Evolutionary conservation across 2,329 filamentous ascomycete genomes (phyloP), one percentile per base, ranked within the genome.

Genomic region (Pseudofabraea citricarpa): DNA sequence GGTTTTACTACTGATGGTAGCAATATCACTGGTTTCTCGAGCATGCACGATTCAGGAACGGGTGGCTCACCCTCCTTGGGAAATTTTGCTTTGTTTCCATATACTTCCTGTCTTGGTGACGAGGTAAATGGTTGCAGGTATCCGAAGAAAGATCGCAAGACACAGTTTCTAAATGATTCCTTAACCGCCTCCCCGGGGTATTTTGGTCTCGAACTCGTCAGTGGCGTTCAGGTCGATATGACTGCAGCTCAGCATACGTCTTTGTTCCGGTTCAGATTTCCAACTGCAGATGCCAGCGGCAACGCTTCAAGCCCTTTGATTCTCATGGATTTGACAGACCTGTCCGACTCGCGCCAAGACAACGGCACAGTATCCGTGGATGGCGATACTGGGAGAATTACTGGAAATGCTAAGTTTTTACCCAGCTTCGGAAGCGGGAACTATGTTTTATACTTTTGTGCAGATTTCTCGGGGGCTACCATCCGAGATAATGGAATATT

Each of bases 31-130:
- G 56, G 57, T 19, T 60, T 61, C 38, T 58, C 55, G 1, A 46
- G 47, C 27, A 61, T 66, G 43, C 70, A 72, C 50, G 70, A 73
- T 51, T 66, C 62, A 27, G 70, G 70, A 15, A 72, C 69, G 0
- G 69, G 69, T 1, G 69, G 69, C 1, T 52, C 65, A 1, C 78
- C 83, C 0, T 87, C 81, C 2, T 64, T 88, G 6, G 85, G 85
- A 13, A 87, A 87, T 54, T 89, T 89, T 46, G 79, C 85, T 1
- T 67, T 89, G 1, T 88, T 89, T 49, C 73, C 83, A 0, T 83
- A 85, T 49, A 64, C 74, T 4, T 67, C 68, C 31, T 89, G 85
- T 50, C 68, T 72, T 0, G 71, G 68, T 7, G 76, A 85, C 45
- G 75, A 81, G 33, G 63, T 88, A 40, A 69, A 86, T 54, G 66